These are phyloP conservation scores for Leptographium procerum DNA, from an alignment of 2,329 filamentous ascomycete species.

Conservation along the genomic window DNA sequence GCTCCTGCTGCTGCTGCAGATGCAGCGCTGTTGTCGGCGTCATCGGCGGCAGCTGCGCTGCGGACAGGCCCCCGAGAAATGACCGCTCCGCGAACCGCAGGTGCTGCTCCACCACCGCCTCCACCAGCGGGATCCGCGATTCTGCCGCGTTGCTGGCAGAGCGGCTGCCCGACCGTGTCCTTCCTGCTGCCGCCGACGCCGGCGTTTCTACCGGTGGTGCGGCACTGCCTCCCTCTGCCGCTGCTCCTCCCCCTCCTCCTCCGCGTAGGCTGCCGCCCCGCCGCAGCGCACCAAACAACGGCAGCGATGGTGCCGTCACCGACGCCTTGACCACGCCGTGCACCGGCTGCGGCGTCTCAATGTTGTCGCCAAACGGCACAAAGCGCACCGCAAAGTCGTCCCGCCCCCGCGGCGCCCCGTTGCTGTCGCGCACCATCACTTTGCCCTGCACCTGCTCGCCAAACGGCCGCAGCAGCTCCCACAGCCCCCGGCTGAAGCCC, in stretches of 20 bases:
- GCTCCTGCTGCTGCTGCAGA: constrained; percentile 20
- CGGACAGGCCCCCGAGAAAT: constrained; percentile 24
- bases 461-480: constrained; percentile 80
- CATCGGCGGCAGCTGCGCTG: constrained; percentile 20
- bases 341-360: constrained; percentile 38
- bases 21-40: constrained; percentile 19
- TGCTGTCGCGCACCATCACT: constrained; percentile 81
- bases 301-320: constrained; percentile 4
- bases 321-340: constrained; percentile 20
- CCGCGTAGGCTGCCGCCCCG: neutral
- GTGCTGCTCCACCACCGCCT: constrained; percentile 70
- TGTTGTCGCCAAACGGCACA: constrained; percentile 52
- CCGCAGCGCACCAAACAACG: constrained; percentile 1
- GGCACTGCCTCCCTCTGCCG: neutral
- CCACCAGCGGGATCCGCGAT: constrained; percentile 55
- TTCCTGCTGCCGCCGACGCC: constrained; percentile 4
- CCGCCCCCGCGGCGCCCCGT: constrained; percentile 68
- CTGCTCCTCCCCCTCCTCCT: neutral
- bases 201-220: constrained; percentile 13
- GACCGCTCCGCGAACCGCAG: constrained; percentile 62
- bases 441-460: constrained; percentile 81
- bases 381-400: constrained; percentile 90
- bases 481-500: constrained; percentile 70
- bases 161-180: no score
- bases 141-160: constrained; percentile 5